Evolutionary conservation across 768 basidiomycete genomes (phyloP).

Genomic region (Psilocybe cyanescens): DNA sequence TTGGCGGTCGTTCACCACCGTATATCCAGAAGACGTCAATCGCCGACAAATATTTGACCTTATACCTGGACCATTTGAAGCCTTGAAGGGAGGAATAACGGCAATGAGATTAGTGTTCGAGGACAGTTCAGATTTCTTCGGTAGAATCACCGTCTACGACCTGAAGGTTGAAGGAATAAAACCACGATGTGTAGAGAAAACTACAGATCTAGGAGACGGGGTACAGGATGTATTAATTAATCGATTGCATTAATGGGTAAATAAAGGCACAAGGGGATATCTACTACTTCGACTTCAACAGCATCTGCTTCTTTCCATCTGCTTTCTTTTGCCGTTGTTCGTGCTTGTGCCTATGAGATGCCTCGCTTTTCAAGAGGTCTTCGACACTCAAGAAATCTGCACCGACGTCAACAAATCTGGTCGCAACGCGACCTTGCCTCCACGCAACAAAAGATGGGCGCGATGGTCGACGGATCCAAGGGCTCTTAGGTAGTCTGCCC

Average conservation of each 20-base stretch:
- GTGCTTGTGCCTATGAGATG: constrained; percentile 50
- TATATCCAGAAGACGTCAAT: constrained; percentile 85
- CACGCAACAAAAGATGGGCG: constrained; percentile 39
- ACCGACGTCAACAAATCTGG: constrained; percentile 78
- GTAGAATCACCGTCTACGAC: constrained; percentile 78
- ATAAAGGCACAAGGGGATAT: constrained; percentile 11
- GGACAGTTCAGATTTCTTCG: constrained; percentile 85
- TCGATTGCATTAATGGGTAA: constrained; percentile 2
- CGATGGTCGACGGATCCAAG: constrained; percentile 39
- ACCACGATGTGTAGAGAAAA: background rate
- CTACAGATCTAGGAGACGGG: too few relatives aligned
- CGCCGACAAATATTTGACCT: constrained; percentile 71
- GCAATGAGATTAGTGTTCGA: constrained; percentile 74
- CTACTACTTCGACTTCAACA: constrained; percentile 8
- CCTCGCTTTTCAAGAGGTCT: constrained; percentile 53
- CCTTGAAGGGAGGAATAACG: constrained; percentile 36
- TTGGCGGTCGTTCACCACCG: constrained; percentile 55
- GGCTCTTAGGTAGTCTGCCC: constrained; percentile 38
- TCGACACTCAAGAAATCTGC: constrained; percentile 66
- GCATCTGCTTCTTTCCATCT: background rate
- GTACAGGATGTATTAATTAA: background rate
- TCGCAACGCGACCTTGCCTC: constrained; percentile 51
- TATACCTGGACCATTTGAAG: constrained; percentile 21
- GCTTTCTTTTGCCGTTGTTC: constrained; percentile 30
- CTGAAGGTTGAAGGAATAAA: constrained; percentile 44